phyloP scores from a whole-genome alignment of 306 rosid species.

The Castanopsis chinensis region DNA sequence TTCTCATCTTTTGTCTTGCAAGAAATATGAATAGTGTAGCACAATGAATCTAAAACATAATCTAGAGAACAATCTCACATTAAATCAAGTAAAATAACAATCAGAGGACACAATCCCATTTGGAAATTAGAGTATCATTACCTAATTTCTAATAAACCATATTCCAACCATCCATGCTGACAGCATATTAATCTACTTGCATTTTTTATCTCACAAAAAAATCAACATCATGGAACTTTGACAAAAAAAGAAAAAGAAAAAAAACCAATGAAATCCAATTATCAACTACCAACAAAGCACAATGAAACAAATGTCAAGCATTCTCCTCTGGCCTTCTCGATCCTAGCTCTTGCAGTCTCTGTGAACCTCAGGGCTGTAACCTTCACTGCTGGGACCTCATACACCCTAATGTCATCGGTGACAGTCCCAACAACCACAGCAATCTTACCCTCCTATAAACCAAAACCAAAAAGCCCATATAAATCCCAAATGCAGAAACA shows the following conservation, averaged over 20 bases:
- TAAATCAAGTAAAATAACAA: too few relatives aligned
- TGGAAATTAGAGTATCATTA: too few relatives aligned
- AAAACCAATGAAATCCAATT: background rate
- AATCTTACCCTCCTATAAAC: constrained; percentile 42
- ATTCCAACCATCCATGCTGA: background rate
- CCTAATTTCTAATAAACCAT: background rate
- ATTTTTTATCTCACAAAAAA: background rate
- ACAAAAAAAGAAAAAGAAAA: background rate
- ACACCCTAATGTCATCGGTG: constrained; percentile 53
- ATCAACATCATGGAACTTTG: background rate
- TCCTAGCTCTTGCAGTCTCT: constrained; percentile 66
- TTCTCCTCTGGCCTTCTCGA: constrained; percentile 72
- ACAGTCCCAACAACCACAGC: constrained; percentile 61
- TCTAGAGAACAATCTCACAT: too few relatives aligned
- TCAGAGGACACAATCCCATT: too few relatives aligned
- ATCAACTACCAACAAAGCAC: background rate
- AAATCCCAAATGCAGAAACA: background rate
- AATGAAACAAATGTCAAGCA: constrained; percentile 58
- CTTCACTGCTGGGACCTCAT: constrained; percentile 49
- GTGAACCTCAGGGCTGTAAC: constrained; percentile 74
- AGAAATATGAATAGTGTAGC: too few relatives aligned
- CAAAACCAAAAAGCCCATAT: background rate
- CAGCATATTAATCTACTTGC: background rate
- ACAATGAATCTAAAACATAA: too few relatives aligned
- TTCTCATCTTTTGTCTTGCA: too few relatives aligned